These are phyloP conservation scores for Fragilariopsis cylindrus DNA, from an alignment of 108 stramenopile genomes.

Conservation along the genomic window DNA sequence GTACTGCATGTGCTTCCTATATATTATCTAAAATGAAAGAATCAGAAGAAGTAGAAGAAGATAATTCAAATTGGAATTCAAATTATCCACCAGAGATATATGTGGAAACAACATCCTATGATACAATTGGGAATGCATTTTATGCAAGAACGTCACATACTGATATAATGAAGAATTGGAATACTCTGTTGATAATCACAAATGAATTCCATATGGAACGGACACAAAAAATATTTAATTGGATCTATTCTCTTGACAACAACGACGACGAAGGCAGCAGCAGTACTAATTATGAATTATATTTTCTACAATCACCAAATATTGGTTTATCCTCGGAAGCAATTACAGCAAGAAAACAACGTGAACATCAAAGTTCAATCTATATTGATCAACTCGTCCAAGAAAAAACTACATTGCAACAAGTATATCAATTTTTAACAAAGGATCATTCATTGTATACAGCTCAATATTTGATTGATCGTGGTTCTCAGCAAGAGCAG, in stretches of 20 bases:
- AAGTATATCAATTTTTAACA: constrained; percentile 65
- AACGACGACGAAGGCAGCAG: constrained; percentile 1
- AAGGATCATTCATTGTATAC: constrained; percentile 74
- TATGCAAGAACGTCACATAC: constrained; percentile 68
- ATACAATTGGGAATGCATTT: constrained; percentile 86
- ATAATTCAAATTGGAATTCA: constrained; percentile 16
- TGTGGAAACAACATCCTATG: constrained; percentile 84
- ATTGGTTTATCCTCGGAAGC: constrained; percentile 65
- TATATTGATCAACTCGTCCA: constrained; percentile 52
- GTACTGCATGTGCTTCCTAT: constrained; percentile 76
- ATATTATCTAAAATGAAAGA: neutral
- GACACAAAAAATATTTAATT: constrained; percentile 80
- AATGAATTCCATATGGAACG: constrained; percentile 86
- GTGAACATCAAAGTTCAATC: constrained; percentile 55
- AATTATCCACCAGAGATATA: constrained; percentile 39
- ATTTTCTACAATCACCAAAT: constrained; percentile 67
- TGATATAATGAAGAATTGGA: constrained; percentile 63
- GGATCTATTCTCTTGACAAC: constrained; percentile 55
- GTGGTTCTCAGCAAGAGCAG: constrained; percentile 21
- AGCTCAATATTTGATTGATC: constrained; percentile 57
- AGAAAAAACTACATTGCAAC: constrained; percentile 49
- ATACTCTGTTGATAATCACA: constrained; percentile 58
- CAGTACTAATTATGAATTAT: constrained; percentile 52
- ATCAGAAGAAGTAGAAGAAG: neutral
- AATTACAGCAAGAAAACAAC: constrained; percentile 51